A percentile compares a stretch with the other conserved stretches of the same genome.
Conservation (phyloP, 2,329 filamentous ascomycete genomes). For the Phaeomoniella chlamydospora region DNA sequence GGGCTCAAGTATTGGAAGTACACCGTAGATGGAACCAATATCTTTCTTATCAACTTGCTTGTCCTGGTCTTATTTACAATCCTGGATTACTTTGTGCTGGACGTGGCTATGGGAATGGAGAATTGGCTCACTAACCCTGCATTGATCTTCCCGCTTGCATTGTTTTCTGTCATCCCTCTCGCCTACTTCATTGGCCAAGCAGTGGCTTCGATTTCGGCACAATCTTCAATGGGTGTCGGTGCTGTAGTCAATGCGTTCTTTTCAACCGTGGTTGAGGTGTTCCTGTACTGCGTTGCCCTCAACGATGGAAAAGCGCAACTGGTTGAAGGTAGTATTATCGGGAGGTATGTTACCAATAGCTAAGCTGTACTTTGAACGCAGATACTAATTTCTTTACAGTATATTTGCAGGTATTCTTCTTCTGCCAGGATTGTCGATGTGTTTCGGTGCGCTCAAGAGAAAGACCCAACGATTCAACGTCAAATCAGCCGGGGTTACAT, state of each 20-base stretch:
- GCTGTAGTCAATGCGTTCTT: conserved; percentile 98
- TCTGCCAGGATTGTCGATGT: conserved; percentile 92
- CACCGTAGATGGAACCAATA: conserved; percentile 94
- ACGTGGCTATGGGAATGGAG: conserved; percentile 52
- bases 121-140: conserved; percentile 66
- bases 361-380: no score
- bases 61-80: conserved; percentile 88
- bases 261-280: conserved; percentile 93
- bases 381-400: conserved; percentile 22
- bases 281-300: conserved; percentile 88
- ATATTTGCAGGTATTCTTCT: conserved; percentile 96
- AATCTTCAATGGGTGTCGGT: conserved; percentile 95
- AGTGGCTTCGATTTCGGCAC: conserved; percentile 93
- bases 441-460: conserved; percentile 91
- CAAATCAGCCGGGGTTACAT: conserved; percentile 87
- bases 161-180: conserved; percentile 87
- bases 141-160: conserved; percentile 68
- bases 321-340: conserved; percentile 92
- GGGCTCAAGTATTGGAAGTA: conserved; percentile 98
- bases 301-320: conserved; percentile 83
- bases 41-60: conserved; percentile 96
- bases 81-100: conserved; percentile 75
- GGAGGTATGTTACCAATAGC: no score
- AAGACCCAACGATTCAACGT: conserved; percentile 99
- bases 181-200: conserved; percentile 98